A percentile compares a stretch with the other conserved stretches of the same genome.
Evolutionary conservation across 73 alveolate species (phyloP).

Genomic region (Stentor roeselii): DNA sequence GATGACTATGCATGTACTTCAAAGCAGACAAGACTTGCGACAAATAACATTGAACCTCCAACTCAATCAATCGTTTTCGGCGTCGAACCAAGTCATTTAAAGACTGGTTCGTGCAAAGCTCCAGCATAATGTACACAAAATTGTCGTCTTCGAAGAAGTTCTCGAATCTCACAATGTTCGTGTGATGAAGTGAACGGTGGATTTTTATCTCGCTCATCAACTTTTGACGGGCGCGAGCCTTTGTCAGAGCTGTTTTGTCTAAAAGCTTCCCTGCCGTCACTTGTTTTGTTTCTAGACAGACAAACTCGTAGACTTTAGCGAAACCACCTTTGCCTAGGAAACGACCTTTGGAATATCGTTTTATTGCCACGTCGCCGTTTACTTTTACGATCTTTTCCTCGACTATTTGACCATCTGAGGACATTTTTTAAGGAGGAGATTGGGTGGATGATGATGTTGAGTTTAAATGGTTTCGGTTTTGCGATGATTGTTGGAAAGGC

Average conservation of each 20-base stretch:
- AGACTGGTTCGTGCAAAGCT: conserved; percentile 80
- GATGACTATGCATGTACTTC: conserved; percentile 56
- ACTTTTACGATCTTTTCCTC: conserved; percentile 42
- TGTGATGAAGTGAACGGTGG: conserved; percentile 89
- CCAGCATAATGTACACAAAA: conserved; percentile 84
- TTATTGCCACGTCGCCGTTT: conserved; percentile 43
- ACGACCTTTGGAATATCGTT: conserved; percentile 64
- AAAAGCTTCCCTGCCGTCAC: conserved; percentile 84
- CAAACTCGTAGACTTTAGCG: conserved; percentile 91
- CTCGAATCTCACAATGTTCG: conserved; percentile 90
- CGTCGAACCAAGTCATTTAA: conserved; percentile 88
- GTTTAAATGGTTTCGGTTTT: too few relatives aligned
- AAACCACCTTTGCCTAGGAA: conserved; percentile 94
- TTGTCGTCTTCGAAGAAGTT: conserved; percentile 96
- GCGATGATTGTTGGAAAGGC: too few relatives aligned
- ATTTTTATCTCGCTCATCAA: conserved; percentile 94
- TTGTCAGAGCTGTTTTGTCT: conserved; percentile 80
- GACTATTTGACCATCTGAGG: conserved; percentile 35
- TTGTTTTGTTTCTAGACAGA: conserved; percentile 55
- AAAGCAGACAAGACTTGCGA: conserved; percentile 78
- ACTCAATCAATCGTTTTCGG: conserved; percentile 85
- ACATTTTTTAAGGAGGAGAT: background rate
- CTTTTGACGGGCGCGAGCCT: conserved; percentile 88
- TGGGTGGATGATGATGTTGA: background rate
- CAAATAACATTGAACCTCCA: conserved; percentile 90